Percentiles rank a stretch among this genome's conserved stretches.
phyloP scores from a whole-genome alignment of 2,329 filamentous ascomycete species.

The Colletotrichum zoysiae region DNA sequence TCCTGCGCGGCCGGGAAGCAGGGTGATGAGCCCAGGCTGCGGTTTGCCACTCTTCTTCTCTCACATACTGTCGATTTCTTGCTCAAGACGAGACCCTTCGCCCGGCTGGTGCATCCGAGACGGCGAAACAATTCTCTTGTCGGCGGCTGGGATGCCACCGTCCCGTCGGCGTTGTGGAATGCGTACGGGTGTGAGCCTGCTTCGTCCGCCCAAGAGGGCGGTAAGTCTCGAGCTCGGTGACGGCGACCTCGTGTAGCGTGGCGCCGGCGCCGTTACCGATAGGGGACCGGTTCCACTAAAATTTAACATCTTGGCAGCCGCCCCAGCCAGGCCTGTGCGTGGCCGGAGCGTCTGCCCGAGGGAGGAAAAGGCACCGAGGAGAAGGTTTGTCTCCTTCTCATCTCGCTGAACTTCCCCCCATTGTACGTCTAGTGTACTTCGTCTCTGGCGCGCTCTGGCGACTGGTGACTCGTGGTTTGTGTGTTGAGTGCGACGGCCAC shows the following conservation, averaged over 20 bases:
- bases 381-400: constrained; percentile 19
- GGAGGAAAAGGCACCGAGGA: constrained; percentile 18
- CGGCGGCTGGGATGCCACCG: constrained; percentile 18
- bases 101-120: neutral
- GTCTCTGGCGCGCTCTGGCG: neutral
- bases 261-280: constrained; percentile 35
- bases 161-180: neutral
- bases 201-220: too few relatives aligned
- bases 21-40: constrained; percentile 16
- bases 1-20: constrained; percentile 24
- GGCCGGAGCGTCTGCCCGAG: constrained; percentile 24
- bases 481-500: constrained; percentile 8
- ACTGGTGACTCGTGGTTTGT: constrained; percentile 23
- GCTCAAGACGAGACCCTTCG: neutral
- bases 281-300: constrained; percentile 21
- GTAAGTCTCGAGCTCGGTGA: constrained; percentile 19
- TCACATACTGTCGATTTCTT: constrained; percentile 19
- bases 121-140: neutral
- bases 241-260: constrained; percentile 29
- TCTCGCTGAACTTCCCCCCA: constrained; percentile 1
- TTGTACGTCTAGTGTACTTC: too few relatives aligned
- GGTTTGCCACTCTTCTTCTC: constrained; percentile 13
- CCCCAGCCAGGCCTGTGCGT: constrained; percentile 15
- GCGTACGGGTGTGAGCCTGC: neutral
- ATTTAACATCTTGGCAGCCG: constrained; percentile 20